A percentile compares a stretch with the other conserved stretches of the same genome.
These are phyloP conservation scores for Anacardium occidentale DNA, from an alignment of 345 rosid genomes.

Conservation along the genomic window DNA sequence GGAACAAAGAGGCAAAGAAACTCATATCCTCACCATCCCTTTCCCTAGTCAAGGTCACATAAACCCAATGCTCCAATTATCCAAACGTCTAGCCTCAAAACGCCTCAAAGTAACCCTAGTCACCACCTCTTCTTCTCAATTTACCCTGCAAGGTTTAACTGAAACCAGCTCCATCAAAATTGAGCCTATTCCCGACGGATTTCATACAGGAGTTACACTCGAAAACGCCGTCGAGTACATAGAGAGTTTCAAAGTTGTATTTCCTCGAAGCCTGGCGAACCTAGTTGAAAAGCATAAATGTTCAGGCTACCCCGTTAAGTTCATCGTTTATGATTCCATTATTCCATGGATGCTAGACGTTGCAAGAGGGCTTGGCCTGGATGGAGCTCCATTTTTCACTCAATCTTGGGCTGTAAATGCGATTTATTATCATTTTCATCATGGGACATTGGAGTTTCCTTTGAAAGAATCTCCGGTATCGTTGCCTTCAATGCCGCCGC, in stretches of 20 bases:
- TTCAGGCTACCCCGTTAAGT: background rate
- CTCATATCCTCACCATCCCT: conserved; percentile 29
- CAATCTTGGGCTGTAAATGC: conserved; percentile 13
- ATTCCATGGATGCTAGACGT: conserved; percentile 22
- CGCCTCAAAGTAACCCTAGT: conserved; percentile 46
- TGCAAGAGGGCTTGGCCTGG: conserved; percentile 1
- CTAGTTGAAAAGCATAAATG: conserved; percentile 19
- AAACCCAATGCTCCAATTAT: conserved; percentile 57
- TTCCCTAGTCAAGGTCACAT: conserved; percentile 52
- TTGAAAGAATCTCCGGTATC: background rate
- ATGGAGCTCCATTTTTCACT: conserved; percentile 28
- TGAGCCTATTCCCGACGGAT: conserved; percentile 28
- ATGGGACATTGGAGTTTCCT: conserved; percentile 13
- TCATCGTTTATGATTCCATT: background rate
- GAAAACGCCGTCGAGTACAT: background rate
- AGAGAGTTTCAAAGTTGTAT: conserved; percentile 18
- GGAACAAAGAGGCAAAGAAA: background rate
- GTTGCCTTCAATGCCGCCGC: conserved; percentile 26
- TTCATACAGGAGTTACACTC: background rate
- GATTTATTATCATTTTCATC: conserved; percentile 21
- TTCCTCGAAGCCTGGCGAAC: conserved; percentile 30
- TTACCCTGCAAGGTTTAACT: conserved; percentile 9
- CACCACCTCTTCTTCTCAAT: conserved; percentile 36
- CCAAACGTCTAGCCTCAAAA: conserved; percentile 49
- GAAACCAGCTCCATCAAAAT: conserved; percentile 22